These are phyloP conservation scores for Aphanocladium album DNA, from an alignment of 2,329 filamentous ascomycete species.

Conservation along the genomic window DNA sequence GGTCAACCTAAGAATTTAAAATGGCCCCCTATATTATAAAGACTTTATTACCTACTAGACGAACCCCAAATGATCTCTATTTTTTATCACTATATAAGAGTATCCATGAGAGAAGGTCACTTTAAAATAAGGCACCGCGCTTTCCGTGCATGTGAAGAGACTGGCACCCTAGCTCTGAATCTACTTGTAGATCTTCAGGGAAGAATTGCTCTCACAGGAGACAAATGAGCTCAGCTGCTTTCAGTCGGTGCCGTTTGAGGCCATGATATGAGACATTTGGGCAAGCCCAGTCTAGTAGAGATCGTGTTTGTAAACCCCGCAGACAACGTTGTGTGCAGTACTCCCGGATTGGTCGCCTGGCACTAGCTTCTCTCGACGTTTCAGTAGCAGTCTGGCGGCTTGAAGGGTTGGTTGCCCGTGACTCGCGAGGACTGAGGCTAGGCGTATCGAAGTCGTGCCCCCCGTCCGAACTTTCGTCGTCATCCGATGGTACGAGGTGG, in stretches of 20 bases:
- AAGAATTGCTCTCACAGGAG: not conserved
- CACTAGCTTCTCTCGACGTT: not conserved
- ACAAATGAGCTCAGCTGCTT: not conserved
- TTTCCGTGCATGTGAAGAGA: not conserved
- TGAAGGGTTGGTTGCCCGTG: not conserved
- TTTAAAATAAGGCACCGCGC: not conserved
- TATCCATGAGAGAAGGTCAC: not conserved
- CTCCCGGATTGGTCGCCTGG: not conserved
- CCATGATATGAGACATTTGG: not conserved
- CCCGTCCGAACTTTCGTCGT: not conserved
- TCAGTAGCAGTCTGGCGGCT: not conserved
- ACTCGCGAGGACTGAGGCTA: constrained; percentile 21
- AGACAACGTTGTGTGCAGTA: not conserved
- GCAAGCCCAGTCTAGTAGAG: not conserved
- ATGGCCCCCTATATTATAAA: too few species aligned
- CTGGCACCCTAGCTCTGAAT: not conserved
- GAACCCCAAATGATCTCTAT: too few species aligned
- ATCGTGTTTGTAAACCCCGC: not conserved
- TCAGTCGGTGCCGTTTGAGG: not conserved
- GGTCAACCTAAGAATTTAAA: too few species aligned
- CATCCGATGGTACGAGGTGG: not conserved
- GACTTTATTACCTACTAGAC: too few species aligned
- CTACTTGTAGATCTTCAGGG: not conserved
- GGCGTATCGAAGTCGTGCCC: not conserved
- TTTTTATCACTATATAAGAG: too few species aligned